Evolutionary conservation across 2,329 filamentous ascomycete genomes (phyloP), one percentile per base, ranked within the genome.

Genomic region (Alternaria angustiovoidea): DNA sequence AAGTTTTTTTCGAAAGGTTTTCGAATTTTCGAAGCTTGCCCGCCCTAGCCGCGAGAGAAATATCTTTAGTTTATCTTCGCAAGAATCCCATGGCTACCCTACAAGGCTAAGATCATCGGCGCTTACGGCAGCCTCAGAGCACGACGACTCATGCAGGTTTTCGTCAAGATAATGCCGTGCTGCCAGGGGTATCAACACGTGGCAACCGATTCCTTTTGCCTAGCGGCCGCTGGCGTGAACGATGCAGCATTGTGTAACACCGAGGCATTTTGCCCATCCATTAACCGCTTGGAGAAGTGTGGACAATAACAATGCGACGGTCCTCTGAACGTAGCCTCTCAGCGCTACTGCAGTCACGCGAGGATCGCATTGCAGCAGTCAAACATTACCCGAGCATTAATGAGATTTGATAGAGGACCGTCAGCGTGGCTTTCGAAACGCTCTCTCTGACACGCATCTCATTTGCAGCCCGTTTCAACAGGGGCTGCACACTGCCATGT

Each of bases 161-260:
- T 61, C 63, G 69, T 67, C 51, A 63, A 65, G 57, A 61, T 66
- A 65, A 65, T 69, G 66, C 67, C 70, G 69, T 70, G 63, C 28
- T 51, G 62, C 56, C 65, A 70, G 66, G 66, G 66, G 65, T 62
- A 44, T 46, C 58, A 67, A 71, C 72, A 74, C 72, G 72, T 74
- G 72, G 70, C 67, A 70, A 68, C 65, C 66, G 71, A 71, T 66
- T 69, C 59, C 62, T 66, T 71, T 63, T 69, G 60, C 60, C 64
- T 67, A 66, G 67, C 70, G 70, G 70, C 64, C 71, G 68, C 70
- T 74, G 69, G 72, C 70, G 72, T 71, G 69, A 73, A 73, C 61
- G 54, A 65, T 55, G 63, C 42, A 61, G 52, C 26, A 54, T 57
- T 42, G 63, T 56, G 57, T 62, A 39, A 57, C 59, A 59, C 51